A percentile compares a stretch with the other conserved stretches of the same genome.
phyloP scores from a whole-genome alignment of 805 yeast species.

The Candida hispaniensis region DNA sequence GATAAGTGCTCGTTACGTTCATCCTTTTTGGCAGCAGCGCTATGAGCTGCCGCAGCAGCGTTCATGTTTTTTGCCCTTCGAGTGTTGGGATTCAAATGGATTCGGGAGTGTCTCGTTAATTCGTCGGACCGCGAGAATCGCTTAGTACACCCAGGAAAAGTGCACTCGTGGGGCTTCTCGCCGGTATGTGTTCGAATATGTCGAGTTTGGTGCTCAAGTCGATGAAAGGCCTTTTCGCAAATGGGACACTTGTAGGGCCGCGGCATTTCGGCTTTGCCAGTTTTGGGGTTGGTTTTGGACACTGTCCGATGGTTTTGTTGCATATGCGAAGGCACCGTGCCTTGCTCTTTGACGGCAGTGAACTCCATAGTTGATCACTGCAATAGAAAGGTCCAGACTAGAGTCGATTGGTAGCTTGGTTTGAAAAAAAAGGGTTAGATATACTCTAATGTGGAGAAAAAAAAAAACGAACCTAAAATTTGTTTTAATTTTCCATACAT shows the following conservation, averaged over 20 bases:
- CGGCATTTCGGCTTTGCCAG: slow-evolving; percentile 15
- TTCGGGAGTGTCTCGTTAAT: slow-evolving; percentile 73
- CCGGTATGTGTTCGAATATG: slow-evolving; percentile 92
- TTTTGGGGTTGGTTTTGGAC: slow-evolving; percentile 16
- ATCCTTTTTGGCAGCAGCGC: slow-evolving; percentile 14
- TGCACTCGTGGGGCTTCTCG: slow-evolving; percentile 80
- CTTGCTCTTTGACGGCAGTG: slow-evolving; percentile 13
- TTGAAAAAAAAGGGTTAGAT: too few relatives aligned
- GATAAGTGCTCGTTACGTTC: slow-evolving; percentile 7
- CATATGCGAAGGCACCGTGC: slow-evolving; percentile 16
- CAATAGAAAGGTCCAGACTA: too few relatives aligned
- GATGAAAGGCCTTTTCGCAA: slow-evolving; percentile 77
- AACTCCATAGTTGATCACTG: slow-evolving; percentile 13
- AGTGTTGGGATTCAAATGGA: slow-evolving; percentile 42
- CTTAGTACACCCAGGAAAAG: slow-evolving; percentile 74
- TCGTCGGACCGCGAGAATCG: slow-evolving; percentile 75
- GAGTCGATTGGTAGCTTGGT: too few relatives aligned
- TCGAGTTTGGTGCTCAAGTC: slow-evolving; percentile 83
- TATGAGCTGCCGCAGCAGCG: slow-evolving; percentile 17
- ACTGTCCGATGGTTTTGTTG: slow-evolving; percentile 14
- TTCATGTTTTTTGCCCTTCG: slow-evolving; percentile 23
- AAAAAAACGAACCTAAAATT: too few relatives aligned
- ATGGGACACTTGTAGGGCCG: slow-evolving; percentile 78
- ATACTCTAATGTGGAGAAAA: too few relatives aligned
- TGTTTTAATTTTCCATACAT: too few relatives aligned